Base-by-base conservation (phyloP, 495 filamentous ascomycete genomes). In the Glonium stellatum region DNA sequence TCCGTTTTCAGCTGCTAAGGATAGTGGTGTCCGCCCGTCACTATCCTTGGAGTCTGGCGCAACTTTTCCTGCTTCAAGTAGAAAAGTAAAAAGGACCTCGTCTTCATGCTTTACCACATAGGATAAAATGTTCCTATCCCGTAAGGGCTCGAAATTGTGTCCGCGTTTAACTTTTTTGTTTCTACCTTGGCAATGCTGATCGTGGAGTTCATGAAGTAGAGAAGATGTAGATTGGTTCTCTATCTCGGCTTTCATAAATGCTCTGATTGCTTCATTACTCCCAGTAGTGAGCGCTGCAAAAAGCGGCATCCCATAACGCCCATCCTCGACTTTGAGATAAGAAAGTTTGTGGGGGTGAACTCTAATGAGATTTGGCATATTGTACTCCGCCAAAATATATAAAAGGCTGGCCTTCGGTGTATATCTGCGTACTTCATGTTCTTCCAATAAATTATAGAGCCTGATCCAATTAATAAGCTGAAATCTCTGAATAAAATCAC, bases 321-420 rank as follows among this genome's bases (percentile, higher is more conserved):
- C 55, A 35, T 22, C 58, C 54, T 48, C 71, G 58, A 35, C 62
- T 60, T 46, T 53, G 59, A 54, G 63, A 49, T 15, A 66, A 39
- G 51, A 34, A 10, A 5, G 21, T n/a, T n/a, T n/a, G n/a, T n/a
- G n/a, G n/a, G n/a, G 54, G 35, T 55, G 39, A 27, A 35, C 36
- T 47, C 19, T 52, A 36, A 64, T 64, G 39, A 64, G 61, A 50
- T 31, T 49, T 4, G 49, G 12, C 49, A 59, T 59, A 27, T 64
- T 64, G 19, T 15, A 8, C n/a, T 59, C 61, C 31, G 36, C 61
- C n/a, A 64, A 44, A 0, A 64, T 18, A 50, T 64, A 64, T 27
- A 59, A 31, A 35, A 55, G 37, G 27, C 61, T 64, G 1, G 39
- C 23, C 11, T 41, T 10, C 35, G 54, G 36, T 19, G 47, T 51